These are phyloP conservation scores for Corymbia citriodora DNA, from an alignment of 441 rosid species.

Conservation along the genomic window DNA sequence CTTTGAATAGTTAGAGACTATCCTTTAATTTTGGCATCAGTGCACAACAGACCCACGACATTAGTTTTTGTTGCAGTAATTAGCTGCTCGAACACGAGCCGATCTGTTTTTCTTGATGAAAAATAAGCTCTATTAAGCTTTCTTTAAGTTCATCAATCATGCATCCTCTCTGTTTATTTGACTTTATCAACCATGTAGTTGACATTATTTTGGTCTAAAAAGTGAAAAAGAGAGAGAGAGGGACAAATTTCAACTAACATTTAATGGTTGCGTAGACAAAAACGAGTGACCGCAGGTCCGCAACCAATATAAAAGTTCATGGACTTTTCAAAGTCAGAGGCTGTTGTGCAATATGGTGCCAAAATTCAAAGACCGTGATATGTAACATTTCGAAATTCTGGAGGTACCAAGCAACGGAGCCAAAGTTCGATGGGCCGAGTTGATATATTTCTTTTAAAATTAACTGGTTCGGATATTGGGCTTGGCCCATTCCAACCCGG, in stretches of 20 bases:
- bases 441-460: neutral
- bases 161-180: neutral
- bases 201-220: neutral
- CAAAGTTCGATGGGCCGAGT: neutral
- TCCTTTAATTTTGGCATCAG: neutral
- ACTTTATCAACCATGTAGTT: neutral
- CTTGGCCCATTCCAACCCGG: neutral
- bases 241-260: neutral
- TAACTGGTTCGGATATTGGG: neutral
- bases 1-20: neutral
- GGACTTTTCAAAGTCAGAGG: neutral
- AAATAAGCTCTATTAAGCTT: neutral
- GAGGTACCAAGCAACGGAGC: neutral
- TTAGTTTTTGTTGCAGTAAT: neutral
- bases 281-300: neutral
- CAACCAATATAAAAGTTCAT: neutral
- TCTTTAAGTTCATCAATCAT: neutral
- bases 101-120: neutral
- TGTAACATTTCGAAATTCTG: neutral
- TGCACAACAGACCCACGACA: neutral
- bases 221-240: rapidly evolving
- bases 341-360: neutral
- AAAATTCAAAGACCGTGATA: neutral
- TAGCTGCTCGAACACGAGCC: neutral
- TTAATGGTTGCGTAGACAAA: neutral